A percentile compares a stretch with the other conserved stretches of the same genome.
These are phyloP conservation scores for Pyricularia grisea DNA, from an alignment of 2,329 filamentous ascomycete species.

Conservation along the genomic window DNA sequence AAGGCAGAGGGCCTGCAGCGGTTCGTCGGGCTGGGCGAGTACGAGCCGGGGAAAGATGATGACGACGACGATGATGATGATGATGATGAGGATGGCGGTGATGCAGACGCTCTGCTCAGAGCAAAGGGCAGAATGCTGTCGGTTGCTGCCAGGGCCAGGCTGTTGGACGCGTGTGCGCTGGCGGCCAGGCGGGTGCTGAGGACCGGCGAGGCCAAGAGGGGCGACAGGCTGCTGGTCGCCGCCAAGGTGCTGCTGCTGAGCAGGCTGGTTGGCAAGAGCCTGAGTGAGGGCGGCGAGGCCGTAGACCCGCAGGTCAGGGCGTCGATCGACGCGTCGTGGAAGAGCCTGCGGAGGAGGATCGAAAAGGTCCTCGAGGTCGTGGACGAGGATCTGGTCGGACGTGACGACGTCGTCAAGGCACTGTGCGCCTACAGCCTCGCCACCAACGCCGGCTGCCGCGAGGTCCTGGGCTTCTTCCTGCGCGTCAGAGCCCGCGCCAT, in stretches of 20 bases:
- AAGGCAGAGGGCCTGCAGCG: conserved; percentile 50
- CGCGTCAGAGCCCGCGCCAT: conserved; percentile 63
- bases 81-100: conserved; percentile 11
- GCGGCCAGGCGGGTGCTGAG: conserved; percentile 39
- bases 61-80: conserved; percentile 14
- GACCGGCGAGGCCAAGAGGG: conserved; percentile 24
- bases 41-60: conserved; percentile 7
- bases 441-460: conserved; percentile 69
- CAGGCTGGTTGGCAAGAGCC: conserved; percentile 63
- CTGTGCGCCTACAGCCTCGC: conserved; percentile 76
- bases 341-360: conserved; percentile 57
- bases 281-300: conserved; percentile 39
- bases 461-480: conserved; percentile 72
- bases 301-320: conserved; percentile 21
- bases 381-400: background rate
- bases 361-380: conserved; percentile 41
- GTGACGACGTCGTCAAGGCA: conserved; percentile 55
- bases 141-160: conserved; percentile 32
- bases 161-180: conserved; percentile 42
- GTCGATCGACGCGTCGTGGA: conserved; percentile 51
- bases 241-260: conserved; percentile 70
- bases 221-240: conserved; percentile 43
- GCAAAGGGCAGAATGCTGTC: background rate
- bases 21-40: conserved; percentile 26
- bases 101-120: conserved; percentile 6